Conservation (phyloP, 495 filamentous ascomycete species). For the Lentithecium fluviatile region DNA sequence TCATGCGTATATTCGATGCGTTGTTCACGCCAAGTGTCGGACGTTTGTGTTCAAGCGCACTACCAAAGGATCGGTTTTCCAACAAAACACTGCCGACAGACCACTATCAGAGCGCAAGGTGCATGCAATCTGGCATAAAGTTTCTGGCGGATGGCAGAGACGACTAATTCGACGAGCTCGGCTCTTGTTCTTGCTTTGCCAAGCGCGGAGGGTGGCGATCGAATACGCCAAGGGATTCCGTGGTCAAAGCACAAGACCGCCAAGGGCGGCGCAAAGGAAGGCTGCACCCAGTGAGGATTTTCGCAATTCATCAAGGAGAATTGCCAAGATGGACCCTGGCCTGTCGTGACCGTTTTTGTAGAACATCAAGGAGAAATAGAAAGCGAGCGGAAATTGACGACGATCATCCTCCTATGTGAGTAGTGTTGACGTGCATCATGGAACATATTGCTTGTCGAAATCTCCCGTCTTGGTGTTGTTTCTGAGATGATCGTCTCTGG, state of each 20-base stretch:
- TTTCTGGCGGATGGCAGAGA: not conserved
- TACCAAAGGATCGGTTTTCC: not conserved
- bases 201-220: slow-evolving; percentile 20
- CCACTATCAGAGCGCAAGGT: not conserved
- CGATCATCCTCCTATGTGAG: not conserved
- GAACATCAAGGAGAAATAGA: not conserved
- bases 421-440: slow-evolving; percentile 18
- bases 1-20: slow-evolving; percentile 13
- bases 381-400: not conserved
- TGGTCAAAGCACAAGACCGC: not conserved
- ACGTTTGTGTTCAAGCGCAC: slow-evolving; percentile 1
- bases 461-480: not conserved
- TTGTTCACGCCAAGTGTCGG: slow-evolving; percentile 14
- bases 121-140: not conserved
- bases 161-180: not conserved
- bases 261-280: slow-evolving; percentile 23
- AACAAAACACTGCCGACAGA: slow-evolving; percentile 1
- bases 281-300: not conserved
- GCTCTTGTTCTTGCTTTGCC: slow-evolving; percentile 4
- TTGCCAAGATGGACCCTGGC: slow-evolving; percentile 4
- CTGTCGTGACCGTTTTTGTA: not conserved
- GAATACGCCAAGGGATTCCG: slow-evolving; percentile 22
- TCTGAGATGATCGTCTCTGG: not conserved
- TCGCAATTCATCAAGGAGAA: not conserved
- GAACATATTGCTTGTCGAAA: slow-evolving; percentile 14